Conservation (phyloP, 805 yeast genomes). For the Schizosaccharomyces octosporus region DNA sequence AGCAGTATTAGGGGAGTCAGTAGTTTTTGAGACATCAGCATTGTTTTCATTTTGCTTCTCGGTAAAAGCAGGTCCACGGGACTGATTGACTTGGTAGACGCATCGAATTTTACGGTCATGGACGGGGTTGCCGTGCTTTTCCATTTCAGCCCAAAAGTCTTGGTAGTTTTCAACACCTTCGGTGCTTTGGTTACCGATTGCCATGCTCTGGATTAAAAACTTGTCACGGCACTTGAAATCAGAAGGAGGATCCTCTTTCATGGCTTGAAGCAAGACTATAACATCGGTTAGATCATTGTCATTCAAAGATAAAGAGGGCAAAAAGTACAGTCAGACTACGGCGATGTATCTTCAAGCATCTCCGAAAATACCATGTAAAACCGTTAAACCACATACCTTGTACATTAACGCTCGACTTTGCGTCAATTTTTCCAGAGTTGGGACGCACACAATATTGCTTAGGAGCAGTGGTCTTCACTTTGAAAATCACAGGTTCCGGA, state of each 20-base stretch:
- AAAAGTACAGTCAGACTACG: not conserved
- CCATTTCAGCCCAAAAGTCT: not conserved
- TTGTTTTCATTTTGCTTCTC: conserved; percentile 7
- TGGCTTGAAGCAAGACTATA: conserved; percentile 56
- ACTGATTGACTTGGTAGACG: conserved; percentile 5
- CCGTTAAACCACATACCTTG: not conserved
- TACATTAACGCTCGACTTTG: not conserved
- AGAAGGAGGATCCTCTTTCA: conserved; percentile 44
- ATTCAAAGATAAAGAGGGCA: too few species aligned
- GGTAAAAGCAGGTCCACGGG: conserved; percentile 2
- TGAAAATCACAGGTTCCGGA: conserved; percentile 48
- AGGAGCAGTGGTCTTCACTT: conserved; percentile 33
- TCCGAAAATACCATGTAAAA: not conserved
- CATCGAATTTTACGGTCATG: conserved; percentile 2
- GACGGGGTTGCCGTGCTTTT: not conserved
- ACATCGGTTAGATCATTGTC: not conserved
- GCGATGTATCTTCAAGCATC: not conserved
- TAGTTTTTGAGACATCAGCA: not conserved
- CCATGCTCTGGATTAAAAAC: conserved; percentile 44
- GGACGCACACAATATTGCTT: conserved; percentile 1
- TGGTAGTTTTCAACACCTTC: not conserved
- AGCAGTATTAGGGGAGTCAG: not conserved
- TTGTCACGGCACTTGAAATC: conserved; percentile 74
- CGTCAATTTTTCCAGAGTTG: conserved; percentile 23
- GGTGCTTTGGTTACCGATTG: not conserved